Conservation (phyloP, 1,139 yeast species). For the Diutina sp. region DNA sequence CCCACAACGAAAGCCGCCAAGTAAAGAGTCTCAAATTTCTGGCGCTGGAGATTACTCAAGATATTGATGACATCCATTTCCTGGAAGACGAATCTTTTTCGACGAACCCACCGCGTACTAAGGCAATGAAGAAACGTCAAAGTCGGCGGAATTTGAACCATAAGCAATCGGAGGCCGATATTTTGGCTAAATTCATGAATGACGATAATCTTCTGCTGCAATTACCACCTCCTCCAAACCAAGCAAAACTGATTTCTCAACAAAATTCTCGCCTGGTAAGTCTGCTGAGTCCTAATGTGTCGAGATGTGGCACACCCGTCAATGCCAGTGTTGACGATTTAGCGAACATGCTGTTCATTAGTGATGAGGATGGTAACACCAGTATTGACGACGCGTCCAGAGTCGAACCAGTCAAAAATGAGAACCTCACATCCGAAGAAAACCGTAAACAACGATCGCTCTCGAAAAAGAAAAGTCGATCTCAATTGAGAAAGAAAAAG, state of each 20-base stretch:
- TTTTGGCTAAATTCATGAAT: not conserved
- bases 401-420: not conserved
- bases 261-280: not conserved
- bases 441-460: not conserved
- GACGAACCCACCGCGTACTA: not conserved
- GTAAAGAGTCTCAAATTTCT: not conserved
- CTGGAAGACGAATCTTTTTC: not conserved
- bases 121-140: not conserved
- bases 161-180: not conserved
- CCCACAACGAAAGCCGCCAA: not conserved
- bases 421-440: not conserved
- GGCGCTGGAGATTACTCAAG: not conserved
- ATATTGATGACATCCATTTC: not conserved
- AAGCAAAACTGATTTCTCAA: not conserved
- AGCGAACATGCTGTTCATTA: slow-evolving; percentile 1
- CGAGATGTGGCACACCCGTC: not conserved
- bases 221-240: not conserved
- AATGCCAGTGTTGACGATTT: not conserved
- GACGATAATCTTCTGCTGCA: not conserved
- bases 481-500: not conserved
- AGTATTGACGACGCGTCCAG: not conserved
- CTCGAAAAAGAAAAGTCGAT: not conserved
- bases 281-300: not conserved
- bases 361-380: not conserved
- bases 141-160: not conserved